Percentiles rank a stretch among this genome's conserved stretches.
phyloP scores from a whole-genome alignment of 805 yeast species.

The Citeromyces nyonsensis region DNA sequence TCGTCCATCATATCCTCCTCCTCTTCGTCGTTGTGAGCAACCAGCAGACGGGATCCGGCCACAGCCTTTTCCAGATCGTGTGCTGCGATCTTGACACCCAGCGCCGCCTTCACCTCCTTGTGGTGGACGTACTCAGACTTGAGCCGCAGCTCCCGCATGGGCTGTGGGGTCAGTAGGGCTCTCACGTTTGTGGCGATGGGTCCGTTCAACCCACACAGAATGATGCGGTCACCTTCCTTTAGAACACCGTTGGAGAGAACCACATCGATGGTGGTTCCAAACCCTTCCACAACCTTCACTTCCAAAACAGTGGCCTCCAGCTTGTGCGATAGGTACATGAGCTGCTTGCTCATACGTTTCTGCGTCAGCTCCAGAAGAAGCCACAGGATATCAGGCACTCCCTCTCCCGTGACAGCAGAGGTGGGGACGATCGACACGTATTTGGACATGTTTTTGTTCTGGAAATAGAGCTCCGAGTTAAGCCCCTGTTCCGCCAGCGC shows the following conservation, averaged over 20 bases:
- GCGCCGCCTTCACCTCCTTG: constrained; percentile 96
- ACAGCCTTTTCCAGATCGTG: constrained; percentile 96
- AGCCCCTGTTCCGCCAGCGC: constrained; percentile 96
- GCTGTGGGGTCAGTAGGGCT: constrained; percentile 95
- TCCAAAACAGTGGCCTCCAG: constrained; percentile 94
- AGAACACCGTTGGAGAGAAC: constrained; percentile 92
- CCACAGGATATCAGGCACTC: constrained; percentile 98
- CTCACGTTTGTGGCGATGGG: constrained; percentile 94
- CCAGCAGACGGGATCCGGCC: constrained; percentile 92
- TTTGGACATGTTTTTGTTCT: constrained; percentile 85
- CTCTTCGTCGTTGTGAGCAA: constrained; percentile 94
- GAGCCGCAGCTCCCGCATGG: constrained; percentile 87
- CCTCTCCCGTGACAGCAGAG: constrained; percentile 98
- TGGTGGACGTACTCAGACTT: constrained; percentile 95
- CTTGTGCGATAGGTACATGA: constrained; percentile 86
- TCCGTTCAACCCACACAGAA: constrained; percentile 95
- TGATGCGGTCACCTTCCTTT: constrained; percentile 89
- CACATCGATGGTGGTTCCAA: constrained; percentile 97
- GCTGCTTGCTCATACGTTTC: constrained; percentile 96
- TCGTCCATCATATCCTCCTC: constrained; percentile 97
- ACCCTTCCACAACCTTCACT: constrained; percentile 96
- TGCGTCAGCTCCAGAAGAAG: constrained; percentile 89
- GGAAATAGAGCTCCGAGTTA: constrained; percentile 92
- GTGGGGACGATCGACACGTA: constrained; percentile 96
- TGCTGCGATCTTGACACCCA: constrained; percentile 98